Evolutionary conservation across 192 early-diverging fungal genomes (phyloP).

Genomic region (Coemansia sp.): DNA sequence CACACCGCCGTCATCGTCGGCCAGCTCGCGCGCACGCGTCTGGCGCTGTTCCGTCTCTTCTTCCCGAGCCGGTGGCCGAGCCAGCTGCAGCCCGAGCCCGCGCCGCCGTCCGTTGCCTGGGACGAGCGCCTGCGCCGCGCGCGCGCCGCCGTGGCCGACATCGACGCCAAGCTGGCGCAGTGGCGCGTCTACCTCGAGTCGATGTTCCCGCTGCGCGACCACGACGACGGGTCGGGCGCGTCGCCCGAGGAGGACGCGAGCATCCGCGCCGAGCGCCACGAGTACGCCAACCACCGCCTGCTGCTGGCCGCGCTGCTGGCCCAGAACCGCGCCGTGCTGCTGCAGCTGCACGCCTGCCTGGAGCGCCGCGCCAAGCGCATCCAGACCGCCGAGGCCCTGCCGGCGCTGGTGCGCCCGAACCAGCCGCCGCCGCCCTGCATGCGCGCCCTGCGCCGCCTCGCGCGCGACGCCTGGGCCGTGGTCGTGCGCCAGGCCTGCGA

Average conservation of each 20-base stretch:
- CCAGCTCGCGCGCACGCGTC: slow-evolving; percentile 52
- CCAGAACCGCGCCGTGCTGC: slow-evolving; percentile 49
- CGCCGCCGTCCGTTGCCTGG: slow-evolving; percentile 41
- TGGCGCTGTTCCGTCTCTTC: slow-evolving; percentile 55
- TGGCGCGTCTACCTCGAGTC: slow-evolving; percentile 57
- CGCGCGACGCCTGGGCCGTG: slow-evolving; percentile 46
- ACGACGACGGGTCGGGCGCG: slow-evolving; percentile 44
- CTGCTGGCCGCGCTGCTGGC: slow-evolving; percentile 46
- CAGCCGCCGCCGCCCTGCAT: slow-evolving; percentile 37
- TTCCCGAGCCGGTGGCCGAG: slow-evolving; percentile 57
- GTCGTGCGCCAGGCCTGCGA: slow-evolving; percentile 56
- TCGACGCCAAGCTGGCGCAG: slow-evolving; percentile 55
- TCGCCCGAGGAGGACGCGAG: slow-evolving; percentile 32
- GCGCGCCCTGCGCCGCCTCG: slow-evolving; percentile 45
- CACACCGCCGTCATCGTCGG: slow-evolving; percentile 54
- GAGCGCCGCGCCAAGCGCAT: slow-evolving; percentile 38
- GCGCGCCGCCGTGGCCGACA: slow-evolving; percentile 39
- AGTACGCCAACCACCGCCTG: slow-evolving; percentile 57
- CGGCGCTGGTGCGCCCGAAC: slow-evolving; percentile 27
- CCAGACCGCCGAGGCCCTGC: not conserved
- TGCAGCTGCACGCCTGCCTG: slow-evolving; percentile 58
- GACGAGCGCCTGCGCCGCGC: slow-evolving; percentile 56
- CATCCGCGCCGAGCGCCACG: slow-evolving; percentile 45
- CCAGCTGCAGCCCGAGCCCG: slow-evolving; percentile 45
- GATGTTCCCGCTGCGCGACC: slow-evolving; percentile 55